A percentile compares a stretch with the other conserved stretches of the same genome.
Conservation (phyloP, 192 early-diverging fungal species). For the Phycomyces blakesleeanus region DNA sequence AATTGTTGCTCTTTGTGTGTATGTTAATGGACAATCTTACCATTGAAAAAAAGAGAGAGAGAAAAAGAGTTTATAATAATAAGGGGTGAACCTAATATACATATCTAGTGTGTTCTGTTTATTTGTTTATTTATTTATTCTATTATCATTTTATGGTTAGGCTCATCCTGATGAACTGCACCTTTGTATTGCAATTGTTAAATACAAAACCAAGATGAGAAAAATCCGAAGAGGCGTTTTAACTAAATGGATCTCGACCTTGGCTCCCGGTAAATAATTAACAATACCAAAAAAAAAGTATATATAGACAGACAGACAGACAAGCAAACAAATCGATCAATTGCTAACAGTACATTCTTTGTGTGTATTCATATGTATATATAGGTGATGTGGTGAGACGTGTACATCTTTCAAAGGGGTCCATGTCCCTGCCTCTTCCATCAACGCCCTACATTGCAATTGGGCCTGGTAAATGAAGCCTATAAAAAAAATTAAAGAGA, state of each 20-base stretch:
- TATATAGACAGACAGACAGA: too few relatives aligned
- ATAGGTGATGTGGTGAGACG: slow-evolving; percentile 25
- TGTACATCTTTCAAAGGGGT: slow-evolving; percentile 58
- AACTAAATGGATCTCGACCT: slow-evolving; percentile 65
- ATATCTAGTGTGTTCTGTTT: not conserved
- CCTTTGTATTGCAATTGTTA: slow-evolving; percentile 80
- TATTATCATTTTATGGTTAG: slow-evolving; percentile 9
- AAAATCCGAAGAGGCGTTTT: slow-evolving; percentile 76
- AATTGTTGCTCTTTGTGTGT: too few relatives aligned
- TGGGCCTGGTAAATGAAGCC: slow-evolving; percentile 60
- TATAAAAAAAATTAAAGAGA: not conserved
- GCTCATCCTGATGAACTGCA: slow-evolving; percentile 54
- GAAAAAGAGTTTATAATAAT: not conserved
- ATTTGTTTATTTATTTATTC: not conserved
- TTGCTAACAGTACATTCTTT: too few relatives aligned
- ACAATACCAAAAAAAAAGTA: too few relatives aligned
- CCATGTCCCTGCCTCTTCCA: slow-evolving; percentile 58
- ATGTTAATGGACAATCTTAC: too few relatives aligned
- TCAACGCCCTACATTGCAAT: slow-evolving; percentile 71
- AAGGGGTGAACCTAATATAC: not conserved
- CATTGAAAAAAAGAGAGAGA: not conserved
- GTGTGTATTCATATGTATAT: not conserved
- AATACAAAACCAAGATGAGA: slow-evolving; percentile 78
- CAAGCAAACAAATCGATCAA: too few relatives aligned
- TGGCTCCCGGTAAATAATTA: slow-evolving; percentile 40